Percentiles rank a stretch among this genome's conserved stretches.
phyloP scores from a whole-genome alignment of 805 yeast genomes.

The Saccharomycopsis synnaedendra region DNA sequence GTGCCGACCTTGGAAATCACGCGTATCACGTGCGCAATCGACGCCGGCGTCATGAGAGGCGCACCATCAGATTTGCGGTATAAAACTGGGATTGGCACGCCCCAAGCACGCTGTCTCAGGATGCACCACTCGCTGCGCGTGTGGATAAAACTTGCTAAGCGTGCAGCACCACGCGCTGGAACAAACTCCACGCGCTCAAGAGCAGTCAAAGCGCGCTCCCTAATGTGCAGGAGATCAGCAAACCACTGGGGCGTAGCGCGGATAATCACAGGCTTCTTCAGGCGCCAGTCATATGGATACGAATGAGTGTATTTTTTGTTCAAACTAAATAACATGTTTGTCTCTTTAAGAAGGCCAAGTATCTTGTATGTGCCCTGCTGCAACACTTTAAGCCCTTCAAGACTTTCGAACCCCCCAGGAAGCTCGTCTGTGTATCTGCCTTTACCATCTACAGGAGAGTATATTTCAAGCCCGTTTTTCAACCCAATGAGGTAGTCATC shows the following conservation, averaged over 20 bases:
- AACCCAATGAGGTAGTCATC: slow-evolving; percentile 78
- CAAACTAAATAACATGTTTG: slow-evolving; percentile 35
- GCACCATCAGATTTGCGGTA: slow-evolving; percentile 50
- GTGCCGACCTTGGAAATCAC: slow-evolving; percentile 38
- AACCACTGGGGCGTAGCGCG: slow-evolving; percentile 97
- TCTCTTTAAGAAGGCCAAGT: slow-evolving; percentile 29
- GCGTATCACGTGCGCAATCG: slow-evolving; percentile 46
- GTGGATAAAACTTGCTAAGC: slow-evolving; percentile 61
- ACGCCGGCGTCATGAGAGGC: slow-evolving; percentile 46
- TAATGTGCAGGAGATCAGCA: slow-evolving; percentile 70
- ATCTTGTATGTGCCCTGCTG: slow-evolving; percentile 42
- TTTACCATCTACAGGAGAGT: slow-evolving; percentile 67
- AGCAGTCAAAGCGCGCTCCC: slow-evolving; percentile 47
- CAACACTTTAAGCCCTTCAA: slow-evolving; percentile 51
- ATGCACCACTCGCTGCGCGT: slow-evolving; percentile 95
- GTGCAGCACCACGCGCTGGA: slow-evolving; percentile 62
- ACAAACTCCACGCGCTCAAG: slow-evolving; percentile 52
- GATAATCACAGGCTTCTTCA: slow-evolving; percentile 88
- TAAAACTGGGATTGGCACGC: slow-evolving; percentile 91
- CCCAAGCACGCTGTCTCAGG: slow-evolving; percentile 94
- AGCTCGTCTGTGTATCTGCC: slow-evolving; percentile 56
- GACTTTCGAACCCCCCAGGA: slow-evolving; percentile 33
- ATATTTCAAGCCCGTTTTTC: slow-evolving; percentile 41
- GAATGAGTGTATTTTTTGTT: slow-evolving; percentile 57
- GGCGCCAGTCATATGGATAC: slow-evolving; percentile 96